Conservation (phyloP, 331 rosid genomes). For the Acacia concinna region DNA sequence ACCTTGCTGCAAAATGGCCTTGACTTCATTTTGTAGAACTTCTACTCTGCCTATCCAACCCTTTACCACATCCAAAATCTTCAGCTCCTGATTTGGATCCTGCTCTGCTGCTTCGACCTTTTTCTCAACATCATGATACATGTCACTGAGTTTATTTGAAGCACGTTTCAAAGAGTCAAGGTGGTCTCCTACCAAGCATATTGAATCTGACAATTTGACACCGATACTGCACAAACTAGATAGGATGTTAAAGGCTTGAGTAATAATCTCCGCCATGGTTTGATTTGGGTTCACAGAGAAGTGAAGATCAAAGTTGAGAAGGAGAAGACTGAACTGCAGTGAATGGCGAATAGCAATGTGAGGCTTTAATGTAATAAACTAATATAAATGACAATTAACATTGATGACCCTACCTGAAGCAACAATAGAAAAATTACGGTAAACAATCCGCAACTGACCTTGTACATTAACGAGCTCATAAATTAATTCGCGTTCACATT, state of each 20-base stretch:
- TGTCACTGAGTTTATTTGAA: accelerated
- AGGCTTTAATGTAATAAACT: too few relatives aligned
- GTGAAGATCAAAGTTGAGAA: too few relatives aligned
- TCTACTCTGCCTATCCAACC: not conserved
- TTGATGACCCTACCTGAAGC: too few relatives aligned
- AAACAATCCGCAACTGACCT: too few relatives aligned
- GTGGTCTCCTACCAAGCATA: not conserved
- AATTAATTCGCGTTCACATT: too few relatives aligned
- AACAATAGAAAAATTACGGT: too few relatives aligned
- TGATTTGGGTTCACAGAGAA: not conserved
- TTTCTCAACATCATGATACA: not conserved
- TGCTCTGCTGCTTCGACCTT: not conserved
- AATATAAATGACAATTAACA: too few relatives aligned
- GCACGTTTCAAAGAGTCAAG: not conserved
- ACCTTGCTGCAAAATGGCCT: not conserved
- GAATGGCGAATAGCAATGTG: too few relatives aligned
- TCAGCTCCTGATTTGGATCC: not conserved
- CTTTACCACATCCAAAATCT: not conserved
- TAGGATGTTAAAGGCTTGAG: not conserved
- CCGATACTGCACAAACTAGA: not conserved
- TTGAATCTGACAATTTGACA: not conserved
- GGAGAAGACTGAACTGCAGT: too few relatives aligned
- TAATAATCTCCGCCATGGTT: not conserved
- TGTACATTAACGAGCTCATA: too few relatives aligned
- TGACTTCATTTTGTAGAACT: not conserved